A percentile compares a stretch with the other conserved stretches of the same genome.
These are phyloP conservation scores for Sphenostylis stenocarpa DNA, from an alignment of 306 rosid genomes.

Conservation along the genomic window DNA sequence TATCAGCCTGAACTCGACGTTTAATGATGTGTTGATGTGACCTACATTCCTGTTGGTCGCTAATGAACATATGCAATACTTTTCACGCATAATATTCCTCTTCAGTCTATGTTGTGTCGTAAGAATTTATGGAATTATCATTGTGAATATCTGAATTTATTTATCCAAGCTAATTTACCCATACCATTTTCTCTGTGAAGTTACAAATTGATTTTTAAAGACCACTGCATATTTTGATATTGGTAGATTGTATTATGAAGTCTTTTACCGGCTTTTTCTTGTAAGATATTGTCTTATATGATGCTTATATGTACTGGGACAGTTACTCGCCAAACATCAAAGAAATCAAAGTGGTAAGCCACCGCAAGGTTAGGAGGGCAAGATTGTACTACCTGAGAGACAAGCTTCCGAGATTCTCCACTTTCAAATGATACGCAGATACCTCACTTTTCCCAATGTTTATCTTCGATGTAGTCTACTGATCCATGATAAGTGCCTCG, in stretches of 20 bases:
- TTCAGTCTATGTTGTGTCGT: not conserved
- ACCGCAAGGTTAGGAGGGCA: slow-evolving; percentile 94
- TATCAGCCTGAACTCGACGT: not conserved
- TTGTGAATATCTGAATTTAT: not conserved
- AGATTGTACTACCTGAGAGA: slow-evolving; percentile 84
- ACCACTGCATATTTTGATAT: not conserved
- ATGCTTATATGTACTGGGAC: slow-evolving; percentile 34
- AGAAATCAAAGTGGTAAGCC: slow-evolving; percentile 74
- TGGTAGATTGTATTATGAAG: not conserved
- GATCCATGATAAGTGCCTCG: slow-evolving; percentile 28
- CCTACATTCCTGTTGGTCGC: not conserved
- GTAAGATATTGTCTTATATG: not conserved
- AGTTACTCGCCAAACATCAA: slow-evolving; percentile 96
- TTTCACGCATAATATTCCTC: not conserved
- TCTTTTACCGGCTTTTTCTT: slow-evolving; percentile 2
- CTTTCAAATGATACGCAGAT: slow-evolving; percentile 65
- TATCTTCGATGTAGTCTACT: slow-evolving; percentile 32
- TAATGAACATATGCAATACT: not conserved
- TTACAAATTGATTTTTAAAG: not conserved
- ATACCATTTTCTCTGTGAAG: not conserved
- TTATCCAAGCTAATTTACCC: slow-evolving; percentile 3
- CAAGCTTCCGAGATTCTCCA: slow-evolving; percentile 95
- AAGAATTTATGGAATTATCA: not conserved
- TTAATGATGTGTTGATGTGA: not conserved
- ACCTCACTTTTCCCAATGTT: slow-evolving; percentile 14